Conservation (phyloP, 306 rosid genomes). For the Inga laurina region DNA sequence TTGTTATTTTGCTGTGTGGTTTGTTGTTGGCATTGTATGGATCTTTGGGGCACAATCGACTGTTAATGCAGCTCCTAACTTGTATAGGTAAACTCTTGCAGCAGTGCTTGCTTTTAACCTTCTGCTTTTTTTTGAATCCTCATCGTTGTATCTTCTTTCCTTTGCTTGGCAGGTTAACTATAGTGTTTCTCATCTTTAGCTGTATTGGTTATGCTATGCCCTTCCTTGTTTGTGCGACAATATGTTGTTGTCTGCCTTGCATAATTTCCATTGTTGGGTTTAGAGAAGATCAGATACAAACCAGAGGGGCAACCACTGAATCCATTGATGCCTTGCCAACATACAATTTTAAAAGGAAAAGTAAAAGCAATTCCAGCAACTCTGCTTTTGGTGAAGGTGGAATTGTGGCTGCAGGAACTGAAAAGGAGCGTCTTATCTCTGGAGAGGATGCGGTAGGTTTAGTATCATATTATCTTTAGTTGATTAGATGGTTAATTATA, state of each 20-base stretch:
- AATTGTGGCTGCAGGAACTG: slow-evolving; percentile 79
- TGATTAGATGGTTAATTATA: slow-evolving; percentile 10
- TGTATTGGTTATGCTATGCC: slow-evolving; percentile 89
- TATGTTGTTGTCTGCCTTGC: slow-evolving; percentile 91
- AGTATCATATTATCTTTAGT: slow-evolving; percentile 29
- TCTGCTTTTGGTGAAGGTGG: slow-evolving; percentile 63
- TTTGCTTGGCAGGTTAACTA: slow-evolving; percentile 70
- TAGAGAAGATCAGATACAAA: slow-evolving; percentile 66
- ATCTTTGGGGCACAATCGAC: slow-evolving; percentile 79
- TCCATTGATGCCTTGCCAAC: slow-evolving; percentile 76
- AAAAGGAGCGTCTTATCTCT: slow-evolving; percentile 66
- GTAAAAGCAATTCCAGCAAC: slow-evolving; percentile 45
- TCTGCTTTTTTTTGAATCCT: background rate
- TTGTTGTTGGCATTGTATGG: slow-evolving; percentile 83
- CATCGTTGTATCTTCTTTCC: slow-evolving; percentile 19
- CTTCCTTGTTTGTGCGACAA: slow-evolving; percentile 79
- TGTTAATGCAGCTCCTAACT: slow-evolving; percentile 67
- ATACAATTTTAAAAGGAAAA: slow-evolving; percentile 69
- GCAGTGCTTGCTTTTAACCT: background rate
- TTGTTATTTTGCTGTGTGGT: slow-evolving; percentile 89
- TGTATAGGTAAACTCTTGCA: slow-evolving; percentile 60
- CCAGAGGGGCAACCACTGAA: slow-evolving; percentile 77
- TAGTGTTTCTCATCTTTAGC: slow-evolving; percentile 79
- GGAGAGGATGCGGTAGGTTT: slow-evolving; percentile 86
- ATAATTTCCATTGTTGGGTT: slow-evolving; percentile 77